A percentile compares a stretch with the other conserved stretches of the same genome.
Conservation (phyloP, 805 yeast genomes). For the Nakazawaea wyomingensis region DNA sequence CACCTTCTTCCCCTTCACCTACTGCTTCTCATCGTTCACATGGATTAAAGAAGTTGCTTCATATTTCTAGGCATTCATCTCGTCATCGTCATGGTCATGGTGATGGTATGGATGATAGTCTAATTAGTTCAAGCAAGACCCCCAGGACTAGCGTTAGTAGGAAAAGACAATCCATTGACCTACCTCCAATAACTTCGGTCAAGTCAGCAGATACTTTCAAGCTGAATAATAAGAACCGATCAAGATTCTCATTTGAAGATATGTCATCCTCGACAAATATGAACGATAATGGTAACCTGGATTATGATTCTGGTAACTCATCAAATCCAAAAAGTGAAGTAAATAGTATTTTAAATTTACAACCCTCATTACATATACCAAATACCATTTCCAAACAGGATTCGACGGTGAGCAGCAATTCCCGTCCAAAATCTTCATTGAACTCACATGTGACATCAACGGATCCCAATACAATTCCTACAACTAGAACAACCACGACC, state of each 20-base stretch:
- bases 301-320: background rate
- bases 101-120: background rate
- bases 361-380: background rate
- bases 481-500: too few species aligned
- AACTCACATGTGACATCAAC: background rate
- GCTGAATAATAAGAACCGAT: background rate
- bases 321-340: constrained; percentile 6
- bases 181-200: background rate
- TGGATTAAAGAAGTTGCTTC: background rate
- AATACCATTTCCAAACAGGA: background rate
- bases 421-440: background rate
- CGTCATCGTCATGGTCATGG: background rate
- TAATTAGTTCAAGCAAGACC: background rate
- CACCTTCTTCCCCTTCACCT: too few species aligned
- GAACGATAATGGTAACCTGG: background rate
- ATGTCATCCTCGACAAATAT: background rate
- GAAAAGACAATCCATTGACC: background rate
- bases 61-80: background rate
- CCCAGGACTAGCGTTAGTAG: background rate
- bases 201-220: background rate
- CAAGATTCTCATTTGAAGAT: background rate
- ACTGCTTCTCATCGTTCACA: too few species aligned
- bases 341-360: constrained; percentile 5
- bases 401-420: background rate
- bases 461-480: background rate